Conservation (phyloP, 805 yeast species). For the Lipomyces mesembrius region DNA sequence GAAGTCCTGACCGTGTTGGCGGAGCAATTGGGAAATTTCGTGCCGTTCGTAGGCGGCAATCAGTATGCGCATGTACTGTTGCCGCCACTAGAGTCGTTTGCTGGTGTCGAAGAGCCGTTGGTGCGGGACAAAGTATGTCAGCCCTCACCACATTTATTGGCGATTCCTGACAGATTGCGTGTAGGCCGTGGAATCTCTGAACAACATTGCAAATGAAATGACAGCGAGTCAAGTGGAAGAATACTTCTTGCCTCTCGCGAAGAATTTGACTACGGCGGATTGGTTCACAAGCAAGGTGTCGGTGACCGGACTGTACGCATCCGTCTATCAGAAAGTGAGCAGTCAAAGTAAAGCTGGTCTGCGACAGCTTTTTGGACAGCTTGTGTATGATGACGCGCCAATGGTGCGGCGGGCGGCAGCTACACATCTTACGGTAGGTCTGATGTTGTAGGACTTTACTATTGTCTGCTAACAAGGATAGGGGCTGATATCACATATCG, state of each 20-base stretch:
- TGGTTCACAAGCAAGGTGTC: slow-evolving; percentile 96
- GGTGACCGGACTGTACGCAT: slow-evolving; percentile 82
- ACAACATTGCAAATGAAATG: slow-evolving; percentile 67
- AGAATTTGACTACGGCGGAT: slow-evolving; percentile 78
- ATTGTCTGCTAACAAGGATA: neutral
- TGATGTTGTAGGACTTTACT: neutral
- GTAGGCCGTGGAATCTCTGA: slow-evolving; percentile 79
- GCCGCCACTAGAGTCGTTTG: slow-evolving; percentile 76
- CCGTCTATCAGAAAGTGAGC: slow-evolving; percentile 62
- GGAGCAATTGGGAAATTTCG: slow-evolving; percentile 83
- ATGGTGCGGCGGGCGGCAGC: slow-evolving; percentile 98
- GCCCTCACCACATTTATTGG: neutral
- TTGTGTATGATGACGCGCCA: slow-evolving; percentile 90
- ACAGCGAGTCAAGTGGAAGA: slow-evolving; percentile 63
- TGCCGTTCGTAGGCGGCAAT: slow-evolving; percentile 87
- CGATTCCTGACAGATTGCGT: neutral
- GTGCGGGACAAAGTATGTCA: slow-evolving; percentile 69
- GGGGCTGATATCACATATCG: slow-evolving; percentile 26
- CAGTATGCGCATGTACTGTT: slow-evolving; percentile 62
- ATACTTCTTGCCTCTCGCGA: slow-evolving; percentile 75
- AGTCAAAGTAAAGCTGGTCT: slow-evolving; percentile 57
- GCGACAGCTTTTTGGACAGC: slow-evolving; percentile 66
- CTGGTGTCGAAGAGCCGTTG: slow-evolving; percentile 93
- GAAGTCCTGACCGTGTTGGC: slow-evolving; percentile 95
- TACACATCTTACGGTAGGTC: slow-evolving; percentile 54